Percentiles rank a stretch among this genome's conserved stretches.
Evolutionary conservation across 2,329 filamentous ascomycete genomes (phyloP).

Genomic region (Apiospora rasikravindrae): DNA sequence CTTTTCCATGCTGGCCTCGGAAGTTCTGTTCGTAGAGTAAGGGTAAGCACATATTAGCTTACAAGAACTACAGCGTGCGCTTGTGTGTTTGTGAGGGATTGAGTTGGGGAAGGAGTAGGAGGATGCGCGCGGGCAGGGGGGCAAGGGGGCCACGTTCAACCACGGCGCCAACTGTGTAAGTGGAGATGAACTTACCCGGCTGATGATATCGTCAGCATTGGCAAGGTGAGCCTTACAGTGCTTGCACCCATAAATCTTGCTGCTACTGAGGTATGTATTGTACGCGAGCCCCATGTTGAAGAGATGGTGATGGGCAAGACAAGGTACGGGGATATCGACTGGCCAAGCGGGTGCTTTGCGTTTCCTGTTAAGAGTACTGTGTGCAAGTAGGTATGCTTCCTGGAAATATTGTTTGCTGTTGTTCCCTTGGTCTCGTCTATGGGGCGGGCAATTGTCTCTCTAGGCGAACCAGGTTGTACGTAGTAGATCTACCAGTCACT

Average conservation of each 20-base stretch:
- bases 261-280: slow-evolving; percentile 87
- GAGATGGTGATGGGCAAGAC: slow-evolving; percentile 6
- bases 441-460: background rate
- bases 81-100: background rate
- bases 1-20: slow-evolving; percentile 96
- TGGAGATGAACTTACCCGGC: slow-evolving; percentile 66
- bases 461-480: background rate
- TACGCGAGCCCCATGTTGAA: slow-evolving; percentile 82
- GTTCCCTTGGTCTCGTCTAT: background rate
- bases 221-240: slow-evolving; percentile 94
- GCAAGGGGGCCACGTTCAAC: background rate
- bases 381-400: slow-evolving; percentile 5
- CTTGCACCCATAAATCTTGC: slow-evolving; percentile 91
- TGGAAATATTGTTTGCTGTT: background rate
- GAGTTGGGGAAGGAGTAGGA: slow-evolving; percentile 2
- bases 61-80: background rate
- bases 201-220: slow-evolving; percentile 95
- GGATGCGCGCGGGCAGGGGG: slow-evolving; percentile 21
- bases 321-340: background rate
- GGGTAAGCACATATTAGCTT: background rate
- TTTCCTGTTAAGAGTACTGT: slow-evolving; percentile 16
- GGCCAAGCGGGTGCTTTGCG: slow-evolving; percentile 8
- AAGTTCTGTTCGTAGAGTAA: slow-evolving; percentile 72
- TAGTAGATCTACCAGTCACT: background rate
- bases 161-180: background rate